Evolutionary conservation across 1,284 basidiomycete genomes (phyloP).

Genomic region (Ustilago crameri): DNA sequence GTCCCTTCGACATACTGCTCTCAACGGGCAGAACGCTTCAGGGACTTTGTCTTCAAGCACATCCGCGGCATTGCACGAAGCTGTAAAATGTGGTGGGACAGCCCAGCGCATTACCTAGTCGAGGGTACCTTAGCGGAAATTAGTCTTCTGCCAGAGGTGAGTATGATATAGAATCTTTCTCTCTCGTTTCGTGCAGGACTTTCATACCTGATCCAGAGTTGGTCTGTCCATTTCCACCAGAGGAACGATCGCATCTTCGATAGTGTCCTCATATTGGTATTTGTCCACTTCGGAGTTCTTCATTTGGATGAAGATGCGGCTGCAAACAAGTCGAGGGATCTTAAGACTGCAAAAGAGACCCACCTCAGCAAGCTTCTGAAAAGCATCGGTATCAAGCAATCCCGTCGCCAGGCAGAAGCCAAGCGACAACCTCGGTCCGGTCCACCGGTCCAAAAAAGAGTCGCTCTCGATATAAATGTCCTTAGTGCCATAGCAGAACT

Average conservation of each 20-base stretch:
- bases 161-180: not conserved
- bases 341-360: too few species aligned
- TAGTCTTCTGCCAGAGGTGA: conserved; percentile 3
- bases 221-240: too few species aligned
- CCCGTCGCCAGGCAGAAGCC: too few species aligned
- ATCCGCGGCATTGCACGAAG: not conserved
- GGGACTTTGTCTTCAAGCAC: conserved; percentile 7
- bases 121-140: conserved; percentile 4
- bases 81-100: conserved; percentile 8
- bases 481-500: conserved; percentile 18
- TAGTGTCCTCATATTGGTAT: conserved; percentile 11
- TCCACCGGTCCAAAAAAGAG: not conserved
- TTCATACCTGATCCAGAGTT: too few species aligned
- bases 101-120: not conserved
- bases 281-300: conserved; percentile 19
- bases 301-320: not conserved
- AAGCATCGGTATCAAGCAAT: not conserved
- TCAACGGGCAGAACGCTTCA: conserved; percentile 4
- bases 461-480: conserved; percentile 10
- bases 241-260: conserved; percentile 9
- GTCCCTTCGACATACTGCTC: conserved; percentile 4
- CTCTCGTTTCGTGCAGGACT: too few species aligned
- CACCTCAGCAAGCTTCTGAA: not conserved
- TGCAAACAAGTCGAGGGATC: too few species aligned
- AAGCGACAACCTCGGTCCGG: too few species aligned